phyloP scores from a whole-genome alignment of 2,329 filamentous ascomycete species.

The Dothideomycetes sp. region DNA sequence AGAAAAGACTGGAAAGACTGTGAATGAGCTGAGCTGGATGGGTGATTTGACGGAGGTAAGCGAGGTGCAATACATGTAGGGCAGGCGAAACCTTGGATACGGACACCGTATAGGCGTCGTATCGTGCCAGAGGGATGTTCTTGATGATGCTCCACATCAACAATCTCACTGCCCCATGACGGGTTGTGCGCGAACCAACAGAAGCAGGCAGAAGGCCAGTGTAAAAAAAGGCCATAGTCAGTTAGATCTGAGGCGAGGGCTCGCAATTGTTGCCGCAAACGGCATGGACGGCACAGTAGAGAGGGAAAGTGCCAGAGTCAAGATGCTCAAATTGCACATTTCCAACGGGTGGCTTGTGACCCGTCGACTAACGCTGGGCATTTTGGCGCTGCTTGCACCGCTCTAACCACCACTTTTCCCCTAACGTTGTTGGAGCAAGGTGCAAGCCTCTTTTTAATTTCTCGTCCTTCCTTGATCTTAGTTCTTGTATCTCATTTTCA shows the following conservation, averaged over 20 bases:
- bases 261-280: neutral
- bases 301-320: neutral
- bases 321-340: neutral
- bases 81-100: neutral
- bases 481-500: neutral
- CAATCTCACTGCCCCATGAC: neutral
- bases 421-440: slow-evolving; percentile 3
- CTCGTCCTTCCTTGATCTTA: slow-evolving; percentile 6
- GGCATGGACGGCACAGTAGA: neutral
- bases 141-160: neutral
- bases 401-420: slow-evolving; percentile 1
- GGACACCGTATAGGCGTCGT: neutral
- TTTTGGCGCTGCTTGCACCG: neutral
- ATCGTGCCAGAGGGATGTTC: neutral
- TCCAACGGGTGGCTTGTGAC: neutral
- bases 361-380: neutral
- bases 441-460: slow-evolving; percentile 4
- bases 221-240: too few species aligned
- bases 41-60: neutral
- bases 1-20: neutral
- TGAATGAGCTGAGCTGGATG: neutral
- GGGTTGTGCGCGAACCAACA: neutral
- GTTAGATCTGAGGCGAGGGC: too few species aligned
- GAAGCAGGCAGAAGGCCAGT: neutral
- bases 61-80: neutral